Base-by-base conservation (phyloP, 2,329 filamentous ascomycete genomes). In the Fusarium kyushuense region DNA sequence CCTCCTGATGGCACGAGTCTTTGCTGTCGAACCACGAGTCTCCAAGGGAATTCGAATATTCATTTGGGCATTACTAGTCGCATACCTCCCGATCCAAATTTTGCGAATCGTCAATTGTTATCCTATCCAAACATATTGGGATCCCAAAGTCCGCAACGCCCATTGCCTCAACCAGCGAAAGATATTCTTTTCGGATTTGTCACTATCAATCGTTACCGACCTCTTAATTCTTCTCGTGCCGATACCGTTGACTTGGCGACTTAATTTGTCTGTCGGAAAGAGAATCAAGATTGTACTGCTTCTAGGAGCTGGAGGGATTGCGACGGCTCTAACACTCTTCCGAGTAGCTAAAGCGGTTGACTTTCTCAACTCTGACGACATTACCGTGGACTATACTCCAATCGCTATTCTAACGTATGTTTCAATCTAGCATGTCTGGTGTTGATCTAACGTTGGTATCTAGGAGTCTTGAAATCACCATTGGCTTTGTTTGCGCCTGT, bases 71-170 rank as follows among this genome's bases (percentile, higher is more conserved):
- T 33, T 72, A 1, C n/a, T 71, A 5, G 17, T 65, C 23, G 62
- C 56, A 12, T 72, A 67, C 25, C 3, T 65, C n/a, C 67, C 67
- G 16, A 56, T 72, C 1, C 54, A 64, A 1, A 33, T 82, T 32
- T 73, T 83, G 36, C 82, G 83, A 54, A 78, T 81, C 36, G 74
- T 79, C 42, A 77, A 79, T 25, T 84, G 81, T 65, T 67, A 71
- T 32, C 82, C 82, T 3, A 79, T 84, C 25, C 54, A 71, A 8
- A 78, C 75, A 3, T 83, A 81, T 54, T 84, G 82, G 82, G 61
- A 72, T 3, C 72, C 75, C 1, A 58, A 23, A 1, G 67, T 72
- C 17, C 42, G 67, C 3, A 42, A 65, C 14, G 66, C 63, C 12
- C 75, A 75, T 25, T 81, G 79, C 67, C 60, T 81, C n/a, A 70